Evolutionary conservation across 1,284 basidiomycete genomes (phyloP).

Genomic region (Vanrija sp.): DNA sequence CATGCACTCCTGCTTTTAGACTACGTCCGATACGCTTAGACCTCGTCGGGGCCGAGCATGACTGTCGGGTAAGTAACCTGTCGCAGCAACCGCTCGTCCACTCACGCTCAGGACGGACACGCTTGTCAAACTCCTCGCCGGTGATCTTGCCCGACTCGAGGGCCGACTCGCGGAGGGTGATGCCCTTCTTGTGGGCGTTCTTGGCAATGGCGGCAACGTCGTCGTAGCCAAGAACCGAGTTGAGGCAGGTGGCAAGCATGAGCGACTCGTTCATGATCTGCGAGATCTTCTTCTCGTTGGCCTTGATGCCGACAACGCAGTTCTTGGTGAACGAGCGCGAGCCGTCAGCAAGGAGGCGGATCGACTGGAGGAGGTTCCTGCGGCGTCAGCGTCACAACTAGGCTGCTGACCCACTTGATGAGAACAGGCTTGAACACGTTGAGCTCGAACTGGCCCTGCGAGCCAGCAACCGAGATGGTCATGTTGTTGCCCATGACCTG

Average conservation of each 20-base stretch:
- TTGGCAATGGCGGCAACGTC: constrained; percentile 92
- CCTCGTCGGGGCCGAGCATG: constrained; percentile 48
- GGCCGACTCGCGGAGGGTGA: constrained; percentile 87
- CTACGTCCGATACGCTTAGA: constrained; percentile 10
- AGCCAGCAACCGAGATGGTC: constrained; percentile 84
- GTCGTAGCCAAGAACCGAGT: constrained; percentile 25
- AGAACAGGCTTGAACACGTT: constrained; percentile 99
- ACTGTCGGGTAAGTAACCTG: constrained; percentile 24
- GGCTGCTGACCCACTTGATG: background rate
- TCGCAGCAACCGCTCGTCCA: background rate
- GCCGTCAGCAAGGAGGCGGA: constrained; percentile 90
- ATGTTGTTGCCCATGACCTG: constrained; percentile 99
- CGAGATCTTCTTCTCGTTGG: constrained; percentile 90
- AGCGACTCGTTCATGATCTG: constrained; percentile 82
- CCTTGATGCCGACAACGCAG: constrained; percentile 89
- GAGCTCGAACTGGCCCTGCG: constrained; percentile 96
- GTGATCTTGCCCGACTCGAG: constrained; percentile 81
- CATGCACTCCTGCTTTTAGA: no score
- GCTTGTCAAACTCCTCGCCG: constrained; percentile 88
- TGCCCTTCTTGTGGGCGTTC: constrained; percentile 98
- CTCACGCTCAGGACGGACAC: constrained; percentile 81
- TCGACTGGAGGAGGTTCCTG: constrained; percentile 95
- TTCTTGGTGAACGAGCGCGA: constrained; percentile 90
- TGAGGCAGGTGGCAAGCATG: constrained; percentile 38
- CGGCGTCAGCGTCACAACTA: constrained; percentile 49